phyloP scores from a whole-genome alignment of 441 rosid genomes.

The Mallotus japonicus region DNA sequence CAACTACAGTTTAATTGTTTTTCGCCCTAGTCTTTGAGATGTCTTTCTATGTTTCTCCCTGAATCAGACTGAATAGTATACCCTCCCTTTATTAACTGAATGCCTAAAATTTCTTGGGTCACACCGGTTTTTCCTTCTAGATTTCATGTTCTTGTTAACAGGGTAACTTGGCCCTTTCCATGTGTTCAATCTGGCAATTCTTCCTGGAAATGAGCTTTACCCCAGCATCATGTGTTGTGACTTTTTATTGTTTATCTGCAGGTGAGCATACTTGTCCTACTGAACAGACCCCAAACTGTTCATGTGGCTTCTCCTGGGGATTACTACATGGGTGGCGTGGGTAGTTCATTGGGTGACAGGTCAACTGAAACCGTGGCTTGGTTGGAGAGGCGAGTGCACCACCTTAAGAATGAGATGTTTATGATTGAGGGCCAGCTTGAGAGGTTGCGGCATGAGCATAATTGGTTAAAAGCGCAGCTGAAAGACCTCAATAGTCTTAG shows the following conservation, averaged over 20 bases:
- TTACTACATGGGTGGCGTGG: conserved; percentile 32
- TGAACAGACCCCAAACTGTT: conserved; percentile 59
- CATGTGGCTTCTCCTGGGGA: conserved; percentile 43
- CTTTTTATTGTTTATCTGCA: conserved; percentile 23
- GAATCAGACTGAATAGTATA: too few species aligned
- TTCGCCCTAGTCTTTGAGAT: too few species aligned
- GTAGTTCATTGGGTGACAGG: conserved; percentile 30
- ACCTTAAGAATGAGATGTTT: conserved; percentile 73
- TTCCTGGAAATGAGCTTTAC: background rate
- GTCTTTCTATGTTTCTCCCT: too few species aligned
- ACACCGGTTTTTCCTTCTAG: too few species aligned
- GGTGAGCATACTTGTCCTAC: conserved; percentile 74
- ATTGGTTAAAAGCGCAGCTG: conserved; percentile 55
- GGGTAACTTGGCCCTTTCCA: background rate
- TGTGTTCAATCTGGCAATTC: background rate
- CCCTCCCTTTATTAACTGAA: background rate
- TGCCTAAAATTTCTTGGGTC: background rate
- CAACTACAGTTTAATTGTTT: too few species aligned
- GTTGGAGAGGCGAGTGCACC: conserved; percentile 73
- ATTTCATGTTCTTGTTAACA: background rate
- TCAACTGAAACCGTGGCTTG: conserved; percentile 50
- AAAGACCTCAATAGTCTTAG: conserved; percentile 42
- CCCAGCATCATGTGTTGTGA: background rate
- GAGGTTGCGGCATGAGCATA: conserved; percentile 67
- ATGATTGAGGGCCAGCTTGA: conserved; percentile 74